Evolutionary conservation across 2,329 filamentous ascomycete genomes (phyloP), one percentile per base, ranked within the genome.

Genomic region (Aspergillus caelatus): DNA sequence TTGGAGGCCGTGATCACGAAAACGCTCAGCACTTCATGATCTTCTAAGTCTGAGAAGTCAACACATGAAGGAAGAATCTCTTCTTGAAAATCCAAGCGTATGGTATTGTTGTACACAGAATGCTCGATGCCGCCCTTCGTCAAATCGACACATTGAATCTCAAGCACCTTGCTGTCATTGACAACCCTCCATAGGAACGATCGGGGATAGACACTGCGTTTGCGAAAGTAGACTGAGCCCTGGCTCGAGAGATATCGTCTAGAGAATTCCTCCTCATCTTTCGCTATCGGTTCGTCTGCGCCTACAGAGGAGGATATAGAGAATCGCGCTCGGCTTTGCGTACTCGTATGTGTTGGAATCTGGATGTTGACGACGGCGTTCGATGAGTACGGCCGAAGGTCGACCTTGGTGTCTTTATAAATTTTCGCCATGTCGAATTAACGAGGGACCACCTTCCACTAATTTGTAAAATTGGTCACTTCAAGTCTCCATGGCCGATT

Each of bases 181-280:
- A 97, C 81, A 45, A 98, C 85, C 70, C 94, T 88, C 95, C 95
- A 99, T 55, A 97, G 85, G 75, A 98, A 96, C 78, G 88, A 92
- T 74, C 91, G 89, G 45, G 95, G 95, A 67, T 90, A 89, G 67
- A 86, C 83, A 73, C 91, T 88, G 76, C 90, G 86, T 76, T 87
- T 86, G 61, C 95, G 89, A 78, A 96, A 93, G 81, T 92, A 97
- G 61, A 98, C 85, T 2, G 92, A 93, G 32, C 92, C 90, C 36
- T 93, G 87, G 2, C 84, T 89, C 30, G 94, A 92, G 59, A 97
- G 82, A 74, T 91, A 87, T 67, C 87, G 89, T 64, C 86, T 83
- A 68, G 89, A 87, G 74, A 96, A 97, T 11, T 86, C 82, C n/a
- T 80, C 77, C 65, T 80, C 78, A 68, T 94, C 91, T 73, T 91